Conservation (phyloP, 768 basidiomycete genomes). For the Nidula microcarpa region DNA sequence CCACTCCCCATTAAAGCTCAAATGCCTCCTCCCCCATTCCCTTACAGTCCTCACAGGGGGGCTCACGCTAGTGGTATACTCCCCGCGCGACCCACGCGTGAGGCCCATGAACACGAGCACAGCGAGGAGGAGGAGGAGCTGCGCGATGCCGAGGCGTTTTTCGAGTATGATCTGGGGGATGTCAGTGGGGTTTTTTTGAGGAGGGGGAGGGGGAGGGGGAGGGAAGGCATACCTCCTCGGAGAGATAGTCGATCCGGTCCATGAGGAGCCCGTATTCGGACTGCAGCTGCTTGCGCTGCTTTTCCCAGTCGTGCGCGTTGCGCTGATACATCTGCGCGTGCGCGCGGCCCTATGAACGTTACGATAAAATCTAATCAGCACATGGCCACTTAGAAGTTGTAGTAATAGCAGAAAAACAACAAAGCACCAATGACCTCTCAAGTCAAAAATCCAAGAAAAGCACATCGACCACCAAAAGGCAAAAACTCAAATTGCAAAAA, state of each 20-base stretch:
- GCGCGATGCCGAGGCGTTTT: slow-evolving; percentile 85
- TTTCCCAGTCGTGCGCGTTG: slow-evolving; percentile 64
- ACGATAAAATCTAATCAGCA: too few relatives aligned
- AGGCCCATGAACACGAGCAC: slow-evolving; percentile 86
- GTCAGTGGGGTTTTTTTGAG: neutral
- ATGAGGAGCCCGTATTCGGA: slow-evolving; percentile 67
- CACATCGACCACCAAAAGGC: slow-evolving; percentile 1
- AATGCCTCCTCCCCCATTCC: slow-evolving; percentile 54
- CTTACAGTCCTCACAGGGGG: slow-evolving; percentile 28
- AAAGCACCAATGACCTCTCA: too few relatives aligned
- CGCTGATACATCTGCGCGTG: slow-evolving; percentile 68
- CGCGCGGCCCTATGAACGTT: slow-evolving; percentile 50
- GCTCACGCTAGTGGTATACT: slow-evolving; percentile 17
- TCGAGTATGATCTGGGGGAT: slow-evolving; percentile 70
- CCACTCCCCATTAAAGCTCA: slow-evolving; percentile 57
- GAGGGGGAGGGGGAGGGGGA: neutral
- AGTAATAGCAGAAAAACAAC: too few relatives aligned
- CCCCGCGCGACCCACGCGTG: slow-evolving; percentile 66
- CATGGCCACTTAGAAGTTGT: too few relatives aligned
- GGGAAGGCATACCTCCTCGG: slow-evolving; percentile 66
- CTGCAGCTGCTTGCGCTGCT: slow-evolving; percentile 62
- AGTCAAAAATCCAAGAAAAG: neutral
- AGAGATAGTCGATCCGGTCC: slow-evolving; percentile 68
- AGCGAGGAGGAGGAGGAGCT: slow-evolving; percentile 78
- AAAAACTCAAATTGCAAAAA: neutral